Base-by-base conservation (phyloP, 177 flowering plant genomes). In the Vitis hybrid region DNA sequence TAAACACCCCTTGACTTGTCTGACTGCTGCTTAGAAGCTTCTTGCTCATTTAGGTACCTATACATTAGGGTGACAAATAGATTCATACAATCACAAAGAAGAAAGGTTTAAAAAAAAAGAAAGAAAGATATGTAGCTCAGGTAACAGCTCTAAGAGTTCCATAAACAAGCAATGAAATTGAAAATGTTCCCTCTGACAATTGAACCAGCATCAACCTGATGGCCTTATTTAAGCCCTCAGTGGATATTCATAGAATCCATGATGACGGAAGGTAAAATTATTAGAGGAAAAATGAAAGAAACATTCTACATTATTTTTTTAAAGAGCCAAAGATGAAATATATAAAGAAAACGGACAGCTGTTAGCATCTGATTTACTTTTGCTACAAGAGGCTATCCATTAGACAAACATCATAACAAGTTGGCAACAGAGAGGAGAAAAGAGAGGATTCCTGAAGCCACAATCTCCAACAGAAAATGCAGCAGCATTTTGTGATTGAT, bases 41-140 rank as follows among this genome's bases (percentile, higher is more conserved):
- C 72, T 85, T 89, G 91, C 77, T 95, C 97, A 81, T 83, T 88
- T 21, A 93, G 58, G 71, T 66, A 93, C 82, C 98, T 93, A 67
- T 52, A 68, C 4, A 15, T 12, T 24, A 64, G 59, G 40, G 9
- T 14, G 14, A 72, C 17, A 56, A 49, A 46, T 32, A 14, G 21
- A 15, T 56, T 32, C 18, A 67, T 59, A n/a, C 2, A 17, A 48
- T 51, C 3, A 3, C 18, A 35, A 65, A 5, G 40, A 51, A 10
- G 14, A 35, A 3, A 11, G 15, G 15, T 6, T 17, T 13, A 27
- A 52, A 65, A 21, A 7, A 52, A 24, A 48, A 3, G 14, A 24
- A 24, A 24, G 24, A 54, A 24, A 11, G 46, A 15, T 52, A 24
- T 24, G 12, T 11, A 21, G 12, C 56, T 15, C 21, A 32, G n/a